phyloP scores from a whole-genome alignment of 257 asterid species.

The Solanum rostratum region DNA sequence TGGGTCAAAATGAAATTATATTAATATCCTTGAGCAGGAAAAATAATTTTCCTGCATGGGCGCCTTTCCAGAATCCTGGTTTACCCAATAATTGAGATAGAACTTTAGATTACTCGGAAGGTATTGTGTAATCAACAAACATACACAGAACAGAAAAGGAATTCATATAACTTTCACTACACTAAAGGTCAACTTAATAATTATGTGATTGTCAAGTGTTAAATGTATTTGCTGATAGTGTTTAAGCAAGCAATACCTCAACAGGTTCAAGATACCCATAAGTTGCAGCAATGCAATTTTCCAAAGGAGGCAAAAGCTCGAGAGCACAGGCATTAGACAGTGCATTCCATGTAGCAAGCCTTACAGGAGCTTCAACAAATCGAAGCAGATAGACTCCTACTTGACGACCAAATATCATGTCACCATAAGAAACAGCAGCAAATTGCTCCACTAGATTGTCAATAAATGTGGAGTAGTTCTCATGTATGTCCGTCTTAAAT shows the following conservation, averaged over 20 bases:
- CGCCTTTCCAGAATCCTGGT: background rate
- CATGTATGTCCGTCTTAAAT: conserved; percentile 58
- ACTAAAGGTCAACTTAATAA: background rate
- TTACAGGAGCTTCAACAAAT: conserved; percentile 60
- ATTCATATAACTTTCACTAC: background rate
- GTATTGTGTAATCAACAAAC: background rate
- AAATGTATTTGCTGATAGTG: background rate
- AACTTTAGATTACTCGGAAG: background rate
- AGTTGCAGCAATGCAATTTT: conserved; percentile 40
- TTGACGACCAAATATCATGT: conserved; percentile 70
- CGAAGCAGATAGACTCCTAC: conserved; percentile 64
- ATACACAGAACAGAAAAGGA: background rate
- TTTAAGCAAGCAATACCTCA: conserved; percentile 47
- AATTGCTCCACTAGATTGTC: conserved; percentile 84
- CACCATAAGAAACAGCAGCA: conserved; percentile 93
- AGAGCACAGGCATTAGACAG: conserved; percentile 63
- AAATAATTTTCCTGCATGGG: background rate
- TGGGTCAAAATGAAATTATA: background rate
- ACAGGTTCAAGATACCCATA: conserved; percentile 80
- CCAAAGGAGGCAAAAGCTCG: conserved; percentile 71
- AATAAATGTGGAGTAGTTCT: conserved; percentile 58
- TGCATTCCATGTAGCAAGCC: conserved; percentile 77
- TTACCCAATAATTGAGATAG: background rate
- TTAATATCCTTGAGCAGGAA: background rate
- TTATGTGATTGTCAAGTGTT: background rate